Evolutionary conservation across 306 rosid species (phyloP), one percentile per base, ranked within the genome.

Genomic region (Malus orientalis): DNA sequence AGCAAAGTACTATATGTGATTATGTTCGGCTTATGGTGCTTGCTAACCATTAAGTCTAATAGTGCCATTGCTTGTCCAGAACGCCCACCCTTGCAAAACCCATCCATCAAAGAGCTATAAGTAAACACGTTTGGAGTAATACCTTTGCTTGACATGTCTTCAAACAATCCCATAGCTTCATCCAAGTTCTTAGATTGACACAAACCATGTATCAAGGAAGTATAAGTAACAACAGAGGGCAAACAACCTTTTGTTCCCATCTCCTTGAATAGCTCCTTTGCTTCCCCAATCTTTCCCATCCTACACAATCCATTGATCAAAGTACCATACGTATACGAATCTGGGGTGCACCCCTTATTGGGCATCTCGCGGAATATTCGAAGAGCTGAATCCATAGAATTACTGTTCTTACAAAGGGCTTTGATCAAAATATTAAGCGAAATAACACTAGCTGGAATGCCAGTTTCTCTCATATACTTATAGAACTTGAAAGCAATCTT

Each of bases 251-350:
- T 83, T 72, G 72, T 82, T 71, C 76, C 86, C 97, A 94, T 94
- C 84, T 92, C 98, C 30, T 49, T 25, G 65, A 94, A 89, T 53
- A 94, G 81, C 82, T 87, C 89, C 83, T 83, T 89, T 23, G 98
- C 98, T 66, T 82, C 86, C 40, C 25, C 55, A 67, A 90, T 79
- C 85, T 78, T 86, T 67, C 97, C 97, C 5, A 86, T 79, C 77
- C 69, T 84, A 83, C 97, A 89, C 38, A 94, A 45, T 72, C 96
- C 97, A 74, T 89, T 94, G 58, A 94, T 89, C 83, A 94, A 85
- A 51, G 98, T 94, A 69, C 98, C 97, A 72, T 87, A 94, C 6
- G 97, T 90, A 81, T 94, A 94, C 8, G 98, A 87, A 84, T 92
- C 96, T 18, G 98, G 97, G 54, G 61, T 80, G 80, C 85, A 92